A percentile compares a stretch with the other conserved stretches of the same genome.
These are phyloP conservation scores for Leccinum barrowsii DNA, from an alignment of 768 basidiomycete genomes.

Conservation along the genomic window DNA sequence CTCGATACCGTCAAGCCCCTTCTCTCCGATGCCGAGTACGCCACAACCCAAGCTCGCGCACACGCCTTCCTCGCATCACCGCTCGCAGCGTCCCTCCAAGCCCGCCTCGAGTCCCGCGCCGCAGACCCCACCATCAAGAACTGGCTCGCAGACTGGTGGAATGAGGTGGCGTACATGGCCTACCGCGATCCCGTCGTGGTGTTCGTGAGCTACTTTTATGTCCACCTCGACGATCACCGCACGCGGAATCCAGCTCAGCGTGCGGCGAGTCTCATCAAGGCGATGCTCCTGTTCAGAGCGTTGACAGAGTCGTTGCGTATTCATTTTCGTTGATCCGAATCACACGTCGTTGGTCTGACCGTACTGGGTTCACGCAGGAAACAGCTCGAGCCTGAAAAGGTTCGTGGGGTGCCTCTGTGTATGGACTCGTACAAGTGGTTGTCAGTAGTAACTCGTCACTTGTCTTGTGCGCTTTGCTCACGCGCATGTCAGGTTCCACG, in stretches of 20 bases:
- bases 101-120: constrained; percentile 73
- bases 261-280: constrained; percentile 82
- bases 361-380: constrained; percentile 40
- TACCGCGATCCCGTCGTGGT: constrained; percentile 90
- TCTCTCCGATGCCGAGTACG: constrained; percentile 59
- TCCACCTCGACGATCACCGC: constrained; percentile 68
- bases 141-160: constrained; percentile 99
- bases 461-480: not conserved
- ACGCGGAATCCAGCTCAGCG: constrained; percentile 58
- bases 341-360: not conserved
- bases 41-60: constrained; percentile 55
- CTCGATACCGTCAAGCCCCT: constrained; percentile 75
- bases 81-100: constrained; percentile 69
- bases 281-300: constrained; percentile 79
- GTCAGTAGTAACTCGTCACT: not conserved
- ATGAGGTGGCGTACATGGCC: constrained; percentile 84
- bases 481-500: constrained; percentile 66
- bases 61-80: constrained; percentile 68
- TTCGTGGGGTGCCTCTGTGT: constrained; percentile 71
- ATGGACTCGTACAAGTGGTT: constrained; percentile 97
- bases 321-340: not conserved
- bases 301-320: constrained; percentile 67
- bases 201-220: constrained; percentile 92
- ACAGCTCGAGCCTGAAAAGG: constrained; percentile 84
- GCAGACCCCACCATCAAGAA: constrained; percentile 52